Evolutionary conservation across 164 flowering plant species (phyloP).

Genomic region (Saururus chinensis): DNA sequence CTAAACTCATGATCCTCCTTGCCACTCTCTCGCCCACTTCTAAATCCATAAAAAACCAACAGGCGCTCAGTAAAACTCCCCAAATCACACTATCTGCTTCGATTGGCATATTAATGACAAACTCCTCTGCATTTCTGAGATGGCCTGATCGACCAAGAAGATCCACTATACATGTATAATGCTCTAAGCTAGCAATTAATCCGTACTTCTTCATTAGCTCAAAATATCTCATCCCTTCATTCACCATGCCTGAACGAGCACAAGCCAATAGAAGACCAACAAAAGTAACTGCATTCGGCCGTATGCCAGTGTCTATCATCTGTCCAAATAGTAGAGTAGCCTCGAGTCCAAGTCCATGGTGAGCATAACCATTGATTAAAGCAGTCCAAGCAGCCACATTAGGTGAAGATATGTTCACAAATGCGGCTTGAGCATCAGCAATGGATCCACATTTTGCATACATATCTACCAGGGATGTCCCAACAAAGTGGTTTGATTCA

Average conservation of each 20-base stretch:
- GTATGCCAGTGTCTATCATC: conserved; percentile 36
- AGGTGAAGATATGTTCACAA: conserved; percentile 37
- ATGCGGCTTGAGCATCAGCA: conserved; percentile 37
- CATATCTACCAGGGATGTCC: conserved; percentile 70
- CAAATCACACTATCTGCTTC: conserved; percentile 48
- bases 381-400: conserved; percentile 78
- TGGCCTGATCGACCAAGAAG: conserved; percentile 67
- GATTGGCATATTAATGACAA: conserved; percentile 44
- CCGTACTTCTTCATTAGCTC: conserved; percentile 40
- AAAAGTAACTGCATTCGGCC: conserved; percentile 62
- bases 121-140: conserved; percentile 49
- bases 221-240: conserved; percentile 41
- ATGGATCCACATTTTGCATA: conserved; percentile 76
- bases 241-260: conserved; percentile 37
- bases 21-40: conserved; percentile 54
- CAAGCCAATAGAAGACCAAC: conserved; percentile 63
- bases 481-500: conserved; percentile 47
- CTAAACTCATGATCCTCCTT: conserved; percentile 33
- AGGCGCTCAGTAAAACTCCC: conserved; percentile 61
- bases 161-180: conserved; percentile 65
- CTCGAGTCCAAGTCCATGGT: conserved; percentile 46
- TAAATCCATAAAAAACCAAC: conserved; percentile 55
- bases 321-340: conserved; percentile 37
- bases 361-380: conserved; percentile 56
- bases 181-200: conserved; percentile 49